Percentiles rank a stretch among this genome's conserved stretches.
Evolutionary conservation across 2,329 filamentous ascomycete genomes (phyloP).

Genomic region (Chaetomium sp.): DNA sequence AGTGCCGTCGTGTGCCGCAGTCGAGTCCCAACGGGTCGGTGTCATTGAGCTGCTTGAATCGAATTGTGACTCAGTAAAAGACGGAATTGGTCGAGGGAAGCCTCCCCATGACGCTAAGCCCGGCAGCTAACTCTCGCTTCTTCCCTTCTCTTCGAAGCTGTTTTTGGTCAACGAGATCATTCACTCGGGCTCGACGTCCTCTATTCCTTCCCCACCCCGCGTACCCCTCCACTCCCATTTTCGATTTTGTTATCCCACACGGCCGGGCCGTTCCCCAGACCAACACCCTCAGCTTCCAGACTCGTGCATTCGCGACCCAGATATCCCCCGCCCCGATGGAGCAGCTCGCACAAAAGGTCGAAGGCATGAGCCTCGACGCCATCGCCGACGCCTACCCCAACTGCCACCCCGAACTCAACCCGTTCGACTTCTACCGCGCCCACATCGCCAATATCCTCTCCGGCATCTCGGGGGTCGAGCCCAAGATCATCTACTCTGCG

Average conservation of each 20-base stretch:
- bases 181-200: conserved; percentile 26
- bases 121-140: conserved; percentile 3
- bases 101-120: conserved; percentile 27
- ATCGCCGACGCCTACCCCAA: conserved; percentile 52
- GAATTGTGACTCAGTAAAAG: conserved; percentile 10
- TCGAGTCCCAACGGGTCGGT: background rate
- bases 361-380: conserved; percentile 42
- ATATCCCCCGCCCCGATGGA: conserved; percentile 36
- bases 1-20: conserved; percentile 1
- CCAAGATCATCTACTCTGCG: conserved; percentile 70
- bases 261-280: conserved; percentile 27
- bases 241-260: conserved; percentile 19
- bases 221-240: conserved; percentile 20
- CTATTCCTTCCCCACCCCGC: conserved; percentile 16
- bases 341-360: conserved; percentile 41
- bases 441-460: conserved; percentile 72
- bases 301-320: conserved; percentile 33
- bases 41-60: background rate
- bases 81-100: background rate
- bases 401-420: conserved; percentile 70
- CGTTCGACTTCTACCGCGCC: conserved; percentile 76
- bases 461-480: conserved; percentile 69
- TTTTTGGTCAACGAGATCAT: conserved; percentile 15
- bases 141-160: conserved; percentile 26
- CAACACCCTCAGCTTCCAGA: conserved; percentile 13